These are phyloP conservation scores for Plantago coronopus DNA, from an alignment of 305 asterid species.

Conservation along the genomic window DNA sequence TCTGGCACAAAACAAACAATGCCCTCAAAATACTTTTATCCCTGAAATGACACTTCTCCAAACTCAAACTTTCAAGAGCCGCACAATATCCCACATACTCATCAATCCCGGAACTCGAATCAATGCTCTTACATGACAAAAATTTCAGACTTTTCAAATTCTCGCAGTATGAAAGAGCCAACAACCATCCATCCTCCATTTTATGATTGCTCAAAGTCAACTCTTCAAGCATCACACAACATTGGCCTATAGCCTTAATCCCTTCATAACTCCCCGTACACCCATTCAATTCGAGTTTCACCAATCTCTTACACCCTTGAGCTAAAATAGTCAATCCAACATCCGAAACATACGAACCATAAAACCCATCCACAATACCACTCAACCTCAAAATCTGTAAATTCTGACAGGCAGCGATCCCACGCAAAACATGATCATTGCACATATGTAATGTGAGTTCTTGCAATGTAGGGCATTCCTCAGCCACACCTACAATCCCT, in stretches of 20 bases:
- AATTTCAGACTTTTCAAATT: constrained; percentile 64
- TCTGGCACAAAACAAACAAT: constrained; percentile 52
- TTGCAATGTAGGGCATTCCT: constrained; percentile 68
- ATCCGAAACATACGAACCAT: constrained; percentile 56
- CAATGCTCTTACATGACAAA: constrained; percentile 61
- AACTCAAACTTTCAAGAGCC: constrained; percentile 44
- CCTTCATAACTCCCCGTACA: constrained; percentile 74
- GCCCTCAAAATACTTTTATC: constrained; percentile 49
- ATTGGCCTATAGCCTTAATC: constrained; percentile 66
- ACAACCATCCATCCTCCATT: constrained; percentile 85
- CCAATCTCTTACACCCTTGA: constrained; percentile 67
- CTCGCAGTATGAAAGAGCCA: constrained; percentile 56
- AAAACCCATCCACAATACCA: constrained; percentile 50
- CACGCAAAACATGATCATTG: constrained; percentile 60
- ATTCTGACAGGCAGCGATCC: constrained; percentile 63
- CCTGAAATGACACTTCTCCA: constrained; percentile 73
- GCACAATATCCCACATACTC: constrained; percentile 51
- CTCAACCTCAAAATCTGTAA: constrained; percentile 57
- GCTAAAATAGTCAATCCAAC: constrained; percentile 74
- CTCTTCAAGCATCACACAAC: constrained; percentile 81
- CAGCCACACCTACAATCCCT: constrained; percentile 64
- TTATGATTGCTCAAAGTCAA: constrained; percentile 52
- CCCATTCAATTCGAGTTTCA: constrained; percentile 66
- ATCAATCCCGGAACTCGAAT: constrained; percentile 30
- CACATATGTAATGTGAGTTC: constrained; percentile 63